Evolutionary conservation across 2,329 filamentous ascomycete genomes (phyloP).

Genomic region (Fulvia fulva): DNA sequence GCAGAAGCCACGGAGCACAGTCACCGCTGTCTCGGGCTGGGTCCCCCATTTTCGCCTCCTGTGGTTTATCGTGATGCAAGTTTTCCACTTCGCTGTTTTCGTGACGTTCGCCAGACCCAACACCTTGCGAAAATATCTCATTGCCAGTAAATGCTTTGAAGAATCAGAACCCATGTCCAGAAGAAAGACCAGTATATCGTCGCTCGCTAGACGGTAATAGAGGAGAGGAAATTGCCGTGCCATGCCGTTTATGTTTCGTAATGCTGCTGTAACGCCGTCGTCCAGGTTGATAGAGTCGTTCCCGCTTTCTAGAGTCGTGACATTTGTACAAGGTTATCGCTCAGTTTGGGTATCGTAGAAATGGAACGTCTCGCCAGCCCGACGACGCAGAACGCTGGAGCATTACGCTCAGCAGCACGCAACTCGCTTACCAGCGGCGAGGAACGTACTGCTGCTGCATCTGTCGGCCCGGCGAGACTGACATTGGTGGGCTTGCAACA

Average conservation of each 20-base stretch:
- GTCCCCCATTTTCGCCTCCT: slow-evolving; percentile 5
- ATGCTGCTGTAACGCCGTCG: slow-evolving; percentile 25
- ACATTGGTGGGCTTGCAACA: slow-evolving; percentile 82
- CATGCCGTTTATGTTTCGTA: slow-evolving; percentile 22
- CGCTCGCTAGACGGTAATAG: slow-evolving; percentile 9
- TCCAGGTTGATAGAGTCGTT: slow-evolving; percentile 14
- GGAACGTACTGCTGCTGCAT: slow-evolving; percentile 54
- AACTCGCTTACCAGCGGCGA: slow-evolving; percentile 44
- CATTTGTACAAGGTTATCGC: slow-evolving; percentile 26
- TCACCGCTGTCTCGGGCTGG: slow-evolving; percentile 8
- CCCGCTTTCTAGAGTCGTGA: slow-evolving; percentile 20
- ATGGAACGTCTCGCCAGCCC: slow-evolving; percentile 19
- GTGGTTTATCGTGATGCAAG: slow-evolving; percentile 12
- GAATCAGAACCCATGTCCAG: slow-evolving; percentile 3
- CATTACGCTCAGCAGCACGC: slow-evolving; percentile 19
- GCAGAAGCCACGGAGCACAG: slow-evolving; percentile 2
- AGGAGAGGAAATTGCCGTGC: slow-evolving; percentile 16
- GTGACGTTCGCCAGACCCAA: slow-evolving; percentile 8
- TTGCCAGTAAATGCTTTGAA: slow-evolving; percentile 11
- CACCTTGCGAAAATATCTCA: slow-evolving; percentile 10
- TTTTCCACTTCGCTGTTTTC: slow-evolving; percentile 14
- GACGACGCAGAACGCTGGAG: slow-evolving; percentile 22
- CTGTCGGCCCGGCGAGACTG: slow-evolving; percentile 59
- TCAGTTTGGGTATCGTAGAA: slow-evolving; percentile 6
- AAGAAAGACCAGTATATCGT: slow-evolving; percentile 13